Evolutionary conservation across 305 asterid species (phyloP), one percentile per base, ranked within the genome.

Genomic region (Solanum chacoense): DNA sequence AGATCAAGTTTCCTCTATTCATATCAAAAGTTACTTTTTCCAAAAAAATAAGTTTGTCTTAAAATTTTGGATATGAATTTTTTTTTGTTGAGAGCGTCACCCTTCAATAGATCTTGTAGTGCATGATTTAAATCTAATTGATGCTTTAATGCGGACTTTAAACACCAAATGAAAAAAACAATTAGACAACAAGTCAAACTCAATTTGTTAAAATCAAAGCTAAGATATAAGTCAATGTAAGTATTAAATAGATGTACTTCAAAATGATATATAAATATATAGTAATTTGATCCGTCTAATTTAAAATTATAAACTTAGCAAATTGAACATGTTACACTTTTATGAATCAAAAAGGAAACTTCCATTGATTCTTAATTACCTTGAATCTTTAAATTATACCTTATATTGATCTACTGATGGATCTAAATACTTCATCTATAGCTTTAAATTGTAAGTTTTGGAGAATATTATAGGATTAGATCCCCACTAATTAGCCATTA

Each of bases 91-190:
- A 8, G 42, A 37, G 12, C 0, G 4, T 3, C 4, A 37, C 12
- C 4, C 12, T 9, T 1, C 11, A 37, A 37, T 37, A 10, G 11
- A 9, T 9, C 42, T 0, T 37, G 4, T 7, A 35, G 36, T 35
- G 36, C 36, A 35, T 6, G 5, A 59, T 59, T 20, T 0, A 59
- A 20, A 59, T 59, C 0, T 59, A 59, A 59, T 59, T 4, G n/a
- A 59, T 20, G 6, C 3, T 59, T 8, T 0, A 20, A 20, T 59
- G 5, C 1, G 26, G 0, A 8, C 11, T 59, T 55, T 55, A 0
- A 0, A 2, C 4, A 18, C 0, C 26, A 0, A 59, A 59, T 59
- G 2, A 1, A 59, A 8, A 55, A 7, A 59, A 0, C 0, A 55
- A 20, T 59, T 22, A 59, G 1, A 20, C 26, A 59, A 59, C 1